Evolutionary conservation across 108 stramenopile species (phyloP), one percentile per base, ranked within the genome.

Genomic region (Aureococcus anophagefferens): DNA sequence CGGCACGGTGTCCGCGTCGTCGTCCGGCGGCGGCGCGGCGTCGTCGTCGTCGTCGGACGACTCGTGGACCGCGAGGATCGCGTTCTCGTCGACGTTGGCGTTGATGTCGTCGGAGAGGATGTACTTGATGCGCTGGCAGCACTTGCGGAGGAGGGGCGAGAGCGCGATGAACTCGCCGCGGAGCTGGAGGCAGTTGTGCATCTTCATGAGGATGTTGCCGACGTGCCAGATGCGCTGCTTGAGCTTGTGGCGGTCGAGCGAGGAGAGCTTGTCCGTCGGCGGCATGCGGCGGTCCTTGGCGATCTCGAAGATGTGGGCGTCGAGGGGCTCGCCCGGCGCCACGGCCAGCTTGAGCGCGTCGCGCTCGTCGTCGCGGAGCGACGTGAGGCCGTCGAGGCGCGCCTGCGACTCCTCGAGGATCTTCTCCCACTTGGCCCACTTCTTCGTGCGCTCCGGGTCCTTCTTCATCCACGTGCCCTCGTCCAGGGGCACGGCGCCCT

Each of bases 221-320:
- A 94, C 81, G 64, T 80, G 84, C 74, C 89, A 88, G 70, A 94
- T 88, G 63, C 93, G 88, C 64, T 85, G 80, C 83, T 94, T 94
- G 72, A 94, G 81, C 65, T 90, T 88, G 69, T 94, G 91, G 25
- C 93, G 87, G 34, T 90, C 82, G 64, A 81, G 89, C n/a, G 78
- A 76, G 62, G 71, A 78, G 73, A 90, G 87, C 31, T 86, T 87
- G 7, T 89, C 89, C 32, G 81, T 83, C 81, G 91, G 90, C 68
- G 89, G 89, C 80, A 90, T 91, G 76, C 90, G 89, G 74, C 91
- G 91, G 18, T 86, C 87, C 31, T 87, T 82, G 64, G 90, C 77
- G 89, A 94, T 90, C 73, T 94, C 90, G 76, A 91, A 94, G 1
- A 94, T 89, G 64, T 89, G 88, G 73, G 87, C 89, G 77, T 94